Evolutionary conservation across 2,329 filamentous ascomycete genomes (phyloP), one percentile per base, ranked within the genome.

Genomic region (Beauveria sp.): DNA sequence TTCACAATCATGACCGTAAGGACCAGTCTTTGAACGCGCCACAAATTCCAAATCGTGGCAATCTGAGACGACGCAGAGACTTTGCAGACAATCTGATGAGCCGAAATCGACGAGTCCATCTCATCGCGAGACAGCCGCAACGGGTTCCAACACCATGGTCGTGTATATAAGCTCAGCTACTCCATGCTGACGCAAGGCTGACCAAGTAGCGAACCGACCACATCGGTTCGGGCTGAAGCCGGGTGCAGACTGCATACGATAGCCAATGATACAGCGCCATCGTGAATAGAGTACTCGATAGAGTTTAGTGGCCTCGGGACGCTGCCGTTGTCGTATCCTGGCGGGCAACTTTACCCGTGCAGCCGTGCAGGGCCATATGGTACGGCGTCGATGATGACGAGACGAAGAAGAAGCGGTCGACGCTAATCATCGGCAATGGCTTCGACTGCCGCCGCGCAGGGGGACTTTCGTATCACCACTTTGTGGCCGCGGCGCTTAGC

Each of bases 341-440:
- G 26, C 26, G 30, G 9, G 30, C 30, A 14, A 24, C 30, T 18
- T 12, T 24, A 55, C 30, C 9, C 9, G 9, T 30, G 9, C 30
- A 30, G 12, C 2, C 9, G 9, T 30, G 9, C 30, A 30, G 5
- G 30, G 10, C 9, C 9, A 12, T 4, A 9, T 30, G 30, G 30
- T 4, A 30, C 30, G 30, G 30, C 30, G 30, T 12, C 9, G 30
- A 30, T 30, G 30, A 10, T 10, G 30, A 30, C 9, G 10, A 30
- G 30, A 30, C 10, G 30, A 30, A 12, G 30, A 30, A 10, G 14
- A 63, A 64, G 51, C 63, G 63, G 26, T 73, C 74, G 1, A 76
- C 73, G 0, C 28, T 78, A 8, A 66, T 77, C 22, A 63, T 77
- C 10, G 70, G 73, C 8, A 72, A 68, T 55, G 73, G 76, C 10